phyloP scores from a whole-genome alignment of 441 rosid species.

The Populus hybrid region DNA sequence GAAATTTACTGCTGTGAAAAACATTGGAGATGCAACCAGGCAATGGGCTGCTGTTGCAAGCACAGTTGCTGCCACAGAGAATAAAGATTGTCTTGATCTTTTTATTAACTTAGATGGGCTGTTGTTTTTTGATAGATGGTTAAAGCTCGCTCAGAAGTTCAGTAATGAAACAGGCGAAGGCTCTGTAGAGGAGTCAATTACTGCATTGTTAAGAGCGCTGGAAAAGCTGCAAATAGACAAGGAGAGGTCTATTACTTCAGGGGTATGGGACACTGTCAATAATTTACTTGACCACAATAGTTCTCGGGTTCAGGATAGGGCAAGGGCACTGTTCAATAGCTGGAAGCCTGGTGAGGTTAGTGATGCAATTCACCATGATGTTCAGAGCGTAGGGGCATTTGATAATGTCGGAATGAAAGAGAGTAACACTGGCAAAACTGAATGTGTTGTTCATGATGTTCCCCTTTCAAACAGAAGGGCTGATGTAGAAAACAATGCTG shows the following conservation, averaged over 20 bases:
- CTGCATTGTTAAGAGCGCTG: conserved; percentile 66
- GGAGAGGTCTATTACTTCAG: conserved; percentile 72
- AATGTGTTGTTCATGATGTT: conserved; percentile 36
- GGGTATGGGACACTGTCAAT: conserved; percentile 64
- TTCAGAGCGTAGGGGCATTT: conserved; percentile 33
- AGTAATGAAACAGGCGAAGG: conserved; percentile 45
- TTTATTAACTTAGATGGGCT: conserved; percentile 89
- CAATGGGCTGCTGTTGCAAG: conserved; percentile 94
- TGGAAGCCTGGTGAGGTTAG: conserved; percentile 49
- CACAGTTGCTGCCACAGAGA: conserved; percentile 78
- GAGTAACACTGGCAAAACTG: conserved; percentile 26
- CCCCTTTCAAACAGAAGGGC: conserved; percentile 34
- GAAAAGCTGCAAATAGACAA: conserved; percentile 69
- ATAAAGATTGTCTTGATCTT: conserved; percentile 86
- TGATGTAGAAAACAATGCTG: conserved; percentile 35
- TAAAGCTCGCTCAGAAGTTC: conserved; percentile 57
- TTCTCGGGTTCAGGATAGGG: conserved; percentile 65
- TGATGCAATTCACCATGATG: conserved; percentile 33
- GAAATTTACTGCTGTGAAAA: conserved; percentile 60
- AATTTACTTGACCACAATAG: conserved; percentile 66
- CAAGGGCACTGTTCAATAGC: conserved; percentile 57
- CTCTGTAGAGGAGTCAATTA: conserved; percentile 70
- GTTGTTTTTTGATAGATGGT: conserved; percentile 70
- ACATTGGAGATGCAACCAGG: conserved; percentile 69
- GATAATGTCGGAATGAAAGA: conserved; percentile 22